A percentile compares a stretch with the other conserved stretches of the same genome.
These are phyloP conservation scores for Hyaloscypha bicolor DNA, from an alignment of 495 filamentous ascomycete genomes.

Conservation along the genomic window DNA sequence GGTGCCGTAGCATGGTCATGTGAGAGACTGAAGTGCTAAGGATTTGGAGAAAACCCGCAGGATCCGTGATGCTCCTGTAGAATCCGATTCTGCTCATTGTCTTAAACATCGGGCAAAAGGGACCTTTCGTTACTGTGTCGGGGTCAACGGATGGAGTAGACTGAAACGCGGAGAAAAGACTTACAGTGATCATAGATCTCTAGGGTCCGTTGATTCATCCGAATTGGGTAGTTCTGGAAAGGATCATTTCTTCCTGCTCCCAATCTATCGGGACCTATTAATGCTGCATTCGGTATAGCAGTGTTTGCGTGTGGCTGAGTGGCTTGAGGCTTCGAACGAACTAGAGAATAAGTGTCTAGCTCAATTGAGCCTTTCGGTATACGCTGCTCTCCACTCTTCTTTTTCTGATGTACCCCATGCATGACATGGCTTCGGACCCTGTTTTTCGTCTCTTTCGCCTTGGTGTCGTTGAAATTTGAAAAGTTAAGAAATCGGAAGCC, in stretches of 20 bases:
- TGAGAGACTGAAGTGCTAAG: slow-evolving; percentile 22
- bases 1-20: background rate
- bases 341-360: slow-evolving; percentile 15
- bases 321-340: background rate
- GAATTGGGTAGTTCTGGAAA: slow-evolving; percentile 16
- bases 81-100: slow-evolving; percentile 20
- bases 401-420: slow-evolving; percentile 15
- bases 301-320: background rate
- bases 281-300: background rate
- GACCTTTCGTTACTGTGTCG: slow-evolving; percentile 8
- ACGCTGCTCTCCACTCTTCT: background rate
- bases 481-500: slow-evolving; percentile 20
- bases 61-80: slow-evolving; percentile 10
- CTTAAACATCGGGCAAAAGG: slow-evolving; percentile 22
- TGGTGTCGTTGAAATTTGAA: slow-evolving; percentile 19
- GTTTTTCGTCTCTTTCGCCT: slow-evolving; percentile 11
- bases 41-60: slow-evolving; percentile 17
- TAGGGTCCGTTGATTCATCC: slow-evolving; percentile 12
- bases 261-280: background rate
- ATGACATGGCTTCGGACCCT: slow-evolving; percentile 23
- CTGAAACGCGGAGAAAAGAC: background rate
- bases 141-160: background rate
- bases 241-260: slow-evolving; percentile 15
- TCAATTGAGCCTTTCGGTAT: background rate
- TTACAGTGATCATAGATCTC: slow-evolving; percentile 21